Percentiles rank a stretch among this genome's conserved stretches.
phyloP scores from a whole-genome alignment of 306 rosid genomes.

The Fragaria iinumae region DNA sequence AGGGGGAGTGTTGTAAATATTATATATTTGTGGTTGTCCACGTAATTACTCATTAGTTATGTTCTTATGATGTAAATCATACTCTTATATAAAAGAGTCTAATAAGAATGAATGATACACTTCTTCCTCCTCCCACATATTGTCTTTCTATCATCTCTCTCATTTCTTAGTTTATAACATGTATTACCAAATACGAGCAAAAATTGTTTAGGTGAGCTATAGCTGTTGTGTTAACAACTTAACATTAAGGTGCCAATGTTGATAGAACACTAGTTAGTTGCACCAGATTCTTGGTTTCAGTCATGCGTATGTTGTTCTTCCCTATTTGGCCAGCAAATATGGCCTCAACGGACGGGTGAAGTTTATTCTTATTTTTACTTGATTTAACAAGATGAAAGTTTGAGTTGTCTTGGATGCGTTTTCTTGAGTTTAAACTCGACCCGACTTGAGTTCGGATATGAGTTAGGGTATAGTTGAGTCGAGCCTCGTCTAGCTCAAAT shows the following conservation, averaged over 20 bases:
- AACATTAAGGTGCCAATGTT: not conserved
- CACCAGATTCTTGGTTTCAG: not conserved
- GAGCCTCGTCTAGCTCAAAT: not conserved
- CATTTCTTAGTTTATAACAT: no score
- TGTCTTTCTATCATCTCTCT: no score
- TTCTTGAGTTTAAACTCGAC: not conserved
- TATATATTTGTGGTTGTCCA: no score
- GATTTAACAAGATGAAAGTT: not conserved
- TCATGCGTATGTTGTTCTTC: not conserved
- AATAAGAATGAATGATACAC: no score
- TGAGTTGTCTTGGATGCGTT: not conserved
- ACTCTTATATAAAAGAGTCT: no score
- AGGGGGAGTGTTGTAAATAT: no score
- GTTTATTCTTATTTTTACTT: not conserved
- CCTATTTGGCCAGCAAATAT: not conserved
- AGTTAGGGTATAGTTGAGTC: not conserved
- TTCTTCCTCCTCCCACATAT: no score
- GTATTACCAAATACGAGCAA: not conserved
- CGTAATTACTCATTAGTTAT: no score
- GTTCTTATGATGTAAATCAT: no score
- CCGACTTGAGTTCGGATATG: not conserved
- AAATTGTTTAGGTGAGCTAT: not conserved
- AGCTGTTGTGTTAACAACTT: not conserved
- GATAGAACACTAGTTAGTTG: not conserved
- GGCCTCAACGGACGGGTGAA: not conserved